These are phyloP conservation scores for Phytophthora macrochlamydospora DNA, from an alignment of 352 stramenopile genomes.

Conservation along the genomic window DNA sequence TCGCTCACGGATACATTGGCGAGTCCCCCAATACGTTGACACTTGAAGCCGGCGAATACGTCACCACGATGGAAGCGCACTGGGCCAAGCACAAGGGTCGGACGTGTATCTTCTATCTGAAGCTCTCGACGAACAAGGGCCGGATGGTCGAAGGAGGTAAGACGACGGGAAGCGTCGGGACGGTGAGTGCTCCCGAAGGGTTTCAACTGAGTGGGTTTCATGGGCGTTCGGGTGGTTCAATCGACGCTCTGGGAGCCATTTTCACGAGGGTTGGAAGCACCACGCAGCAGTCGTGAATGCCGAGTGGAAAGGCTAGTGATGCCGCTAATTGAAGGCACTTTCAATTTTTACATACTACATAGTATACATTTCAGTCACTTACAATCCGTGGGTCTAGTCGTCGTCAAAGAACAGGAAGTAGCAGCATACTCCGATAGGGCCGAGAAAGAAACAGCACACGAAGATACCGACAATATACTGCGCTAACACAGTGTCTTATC, in stretches of 20 bases:
- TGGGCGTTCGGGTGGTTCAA: background rate
- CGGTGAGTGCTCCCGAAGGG: background rate
- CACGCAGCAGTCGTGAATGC: no score
- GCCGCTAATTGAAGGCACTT: no score
- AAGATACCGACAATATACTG: no score
- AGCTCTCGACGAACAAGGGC: background rate
- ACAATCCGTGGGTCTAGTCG: no score
- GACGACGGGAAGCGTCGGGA: background rate
- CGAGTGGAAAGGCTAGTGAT: no score
- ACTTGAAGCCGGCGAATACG: background rate
- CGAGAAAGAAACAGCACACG: no score
- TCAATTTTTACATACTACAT: no score
- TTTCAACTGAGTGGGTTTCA: background rate
- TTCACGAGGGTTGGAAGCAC: background rate
- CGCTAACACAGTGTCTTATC: no score
- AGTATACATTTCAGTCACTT: no score
- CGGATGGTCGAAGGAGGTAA: background rate
- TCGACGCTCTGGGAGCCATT: background rate
- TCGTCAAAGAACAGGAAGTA: no score
- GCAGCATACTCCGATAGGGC: no score
- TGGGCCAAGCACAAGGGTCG: background rate
- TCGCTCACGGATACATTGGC: background rate
- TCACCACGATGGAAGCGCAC: background rate
- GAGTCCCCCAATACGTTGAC: background rate
- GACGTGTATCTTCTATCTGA: background rate